These are phyloP conservation scores for Candolleomyces eurysporus DNA, from an alignment of 768 basidiomycete genomes.

Conservation along the genomic window DNA sequence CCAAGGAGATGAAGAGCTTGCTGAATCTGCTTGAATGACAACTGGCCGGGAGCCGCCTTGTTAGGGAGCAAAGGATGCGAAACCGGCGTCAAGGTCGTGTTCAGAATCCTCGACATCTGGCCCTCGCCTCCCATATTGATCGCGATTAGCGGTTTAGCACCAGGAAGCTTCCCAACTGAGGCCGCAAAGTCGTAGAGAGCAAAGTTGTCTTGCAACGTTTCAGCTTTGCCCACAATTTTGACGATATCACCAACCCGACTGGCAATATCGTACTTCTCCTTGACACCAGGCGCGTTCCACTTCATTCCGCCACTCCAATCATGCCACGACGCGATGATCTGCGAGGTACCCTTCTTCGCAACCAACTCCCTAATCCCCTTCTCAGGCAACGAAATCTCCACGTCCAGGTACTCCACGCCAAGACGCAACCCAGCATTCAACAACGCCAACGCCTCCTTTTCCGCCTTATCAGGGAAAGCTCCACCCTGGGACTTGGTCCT, in stretches of 20 bases:
- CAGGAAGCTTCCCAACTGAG: slow-evolving; percentile 35
- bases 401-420: slow-evolving; percentile 86
- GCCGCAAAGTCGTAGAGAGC: slow-evolving; percentile 70
- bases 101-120: slow-evolving; percentile 88
- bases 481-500: slow-evolving; percentile 89
- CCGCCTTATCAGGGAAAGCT: slow-evolving; percentile 76
- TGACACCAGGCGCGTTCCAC: slow-evolving; percentile 62
- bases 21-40: slow-evolving; percentile 86
- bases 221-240: slow-evolving; percentile 51
- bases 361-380: slow-evolving; percentile 58
- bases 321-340: slow-evolving; percentile 93
- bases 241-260: slow-evolving; percentile 77
- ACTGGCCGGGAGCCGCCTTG: slow-evolving; percentile 90
- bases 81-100: slow-evolving; percentile 83
- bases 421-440: slow-evolving; percentile 75
- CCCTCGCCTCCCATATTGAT: slow-evolving; percentile 92
- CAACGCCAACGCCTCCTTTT: slow-evolving; percentile 71
- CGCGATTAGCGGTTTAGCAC: slow-evolving; percentile 82
- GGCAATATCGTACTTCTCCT: slow-evolving; percentile 69
- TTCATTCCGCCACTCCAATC: slow-evolving; percentile 85
- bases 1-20: slow-evolving; percentile 79
- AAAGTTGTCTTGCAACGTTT: slow-evolving; percentile 72
- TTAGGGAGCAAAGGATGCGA: slow-evolving; percentile 85
- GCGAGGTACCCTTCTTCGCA: slow-evolving; percentile 56
- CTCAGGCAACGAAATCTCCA: slow-evolving; percentile 79